phyloP scores from a whole-genome alignment of 2,329 filamentous ascomycete genomes.

The Neonectria neomacrospora region DNA sequence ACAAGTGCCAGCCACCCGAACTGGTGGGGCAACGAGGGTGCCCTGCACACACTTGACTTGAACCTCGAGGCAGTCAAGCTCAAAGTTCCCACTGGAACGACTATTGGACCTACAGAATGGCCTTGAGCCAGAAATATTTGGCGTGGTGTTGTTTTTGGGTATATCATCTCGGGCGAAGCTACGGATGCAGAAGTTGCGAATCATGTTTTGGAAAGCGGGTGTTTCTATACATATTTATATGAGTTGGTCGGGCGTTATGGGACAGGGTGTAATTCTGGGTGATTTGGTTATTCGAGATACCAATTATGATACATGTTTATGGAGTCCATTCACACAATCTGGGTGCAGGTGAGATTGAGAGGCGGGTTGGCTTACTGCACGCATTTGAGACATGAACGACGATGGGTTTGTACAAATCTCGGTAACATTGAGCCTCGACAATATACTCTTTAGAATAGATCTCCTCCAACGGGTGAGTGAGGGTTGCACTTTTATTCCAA shows the following conservation, averaged over 20 bases:
- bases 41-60: slow-evolving; percentile 60
- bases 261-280: slow-evolving; percentile 29
- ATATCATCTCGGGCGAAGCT: slow-evolving; percentile 25
- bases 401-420: background rate
- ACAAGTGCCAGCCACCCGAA: slow-evolving; percentile 64
- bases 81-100: slow-evolving; percentile 55
- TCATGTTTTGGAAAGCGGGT: slow-evolving; percentile 25
- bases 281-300: slow-evolving; percentile 40
- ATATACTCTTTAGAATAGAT: too few relatives aligned
- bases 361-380: background rate
- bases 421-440: too few relatives aligned
- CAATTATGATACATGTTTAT: slow-evolving; percentile 41
- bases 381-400: background rate
- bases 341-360: background rate
- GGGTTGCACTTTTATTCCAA: too few relatives aligned
- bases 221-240: slow-evolving; percentile 29
- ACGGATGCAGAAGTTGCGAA: slow-evolving; percentile 19
- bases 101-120: slow-evolving; percentile 64
- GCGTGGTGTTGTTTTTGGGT: slow-evolving; percentile 9
- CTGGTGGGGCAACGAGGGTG: slow-evolving; percentile 71
- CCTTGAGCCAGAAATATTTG: slow-evolving; percentile 43
- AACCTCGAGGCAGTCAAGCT: slow-evolving; percentile 56
- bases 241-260: slow-evolving; percentile 35
- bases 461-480: too few relatives aligned
- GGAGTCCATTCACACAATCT: background rate